Percentiles rank a stretch among this genome's conserved stretches.
phyloP scores from a whole-genome alignment of 1,139 yeast species.

The Blastobotrys illinoisensis region DNA sequence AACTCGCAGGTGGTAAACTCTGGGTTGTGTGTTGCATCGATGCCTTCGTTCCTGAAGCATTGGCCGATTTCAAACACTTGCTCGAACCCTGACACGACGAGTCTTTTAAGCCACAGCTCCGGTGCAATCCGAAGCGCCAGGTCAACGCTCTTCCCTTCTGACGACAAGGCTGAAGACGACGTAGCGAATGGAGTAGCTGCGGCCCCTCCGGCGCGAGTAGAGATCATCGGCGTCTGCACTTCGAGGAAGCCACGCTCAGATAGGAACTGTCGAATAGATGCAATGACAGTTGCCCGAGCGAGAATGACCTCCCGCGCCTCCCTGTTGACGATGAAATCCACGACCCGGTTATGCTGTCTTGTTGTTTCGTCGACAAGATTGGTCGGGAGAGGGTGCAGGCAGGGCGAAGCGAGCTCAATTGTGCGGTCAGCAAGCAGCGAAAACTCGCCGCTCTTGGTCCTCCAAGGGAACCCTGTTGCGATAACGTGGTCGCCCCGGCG shows the following conservation, averaged over 20 bases:
- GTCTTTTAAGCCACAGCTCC: constrained; percentile 90
- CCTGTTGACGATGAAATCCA: constrained; percentile 64
- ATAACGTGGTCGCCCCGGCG: constrained; percentile 68
- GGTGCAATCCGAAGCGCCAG: constrained; percentile 85
- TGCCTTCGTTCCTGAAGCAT: constrained; percentile 98
- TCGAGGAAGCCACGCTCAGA: constrained; percentile 58
- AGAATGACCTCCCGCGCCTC: constrained; percentile 45
- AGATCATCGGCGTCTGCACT: constrained; percentile 81
- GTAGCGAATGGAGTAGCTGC: constrained; percentile 80
- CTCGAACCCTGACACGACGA: constrained; percentile 97
- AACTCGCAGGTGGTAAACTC: constrained; percentile 98
- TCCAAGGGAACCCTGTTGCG: constrained; percentile 63
- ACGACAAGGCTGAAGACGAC: constrained; percentile 42
- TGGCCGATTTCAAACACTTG: constrained; percentile 98
- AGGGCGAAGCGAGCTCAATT: constrained; percentile 55
- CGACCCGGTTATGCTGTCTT: constrained; percentile 62
- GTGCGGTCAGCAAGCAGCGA: constrained; percentile 57
- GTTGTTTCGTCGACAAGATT: constrained; percentile 49
- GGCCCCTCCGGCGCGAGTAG: constrained; percentile 75
- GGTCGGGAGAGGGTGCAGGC: constrained; percentile 68
- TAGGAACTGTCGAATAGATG: constrained; percentile 54
- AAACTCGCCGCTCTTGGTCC: constrained; percentile 72
- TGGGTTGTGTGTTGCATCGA: constrained; percentile 96
- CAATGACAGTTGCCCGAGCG: constrained; percentile 50
- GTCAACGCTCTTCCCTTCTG: constrained; percentile 23